A percentile compares a stretch with the other conserved stretches of the same genome.
phyloP scores from a whole-genome alignment of 106 monocot genomes.

The Dendrobium nobile region DNA sequence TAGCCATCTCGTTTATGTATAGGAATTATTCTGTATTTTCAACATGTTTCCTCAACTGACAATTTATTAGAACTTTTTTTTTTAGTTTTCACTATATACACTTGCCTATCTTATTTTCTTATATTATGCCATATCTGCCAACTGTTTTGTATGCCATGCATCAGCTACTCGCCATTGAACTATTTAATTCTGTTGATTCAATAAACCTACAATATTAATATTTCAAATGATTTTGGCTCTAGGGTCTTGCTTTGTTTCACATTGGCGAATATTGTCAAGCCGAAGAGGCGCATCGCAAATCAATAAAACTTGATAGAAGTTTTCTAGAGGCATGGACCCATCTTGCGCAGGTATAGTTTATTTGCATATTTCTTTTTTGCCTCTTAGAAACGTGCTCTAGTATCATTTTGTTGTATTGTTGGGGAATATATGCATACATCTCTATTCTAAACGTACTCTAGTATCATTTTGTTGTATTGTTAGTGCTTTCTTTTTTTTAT shows the following conservation, averaged over 20 bases:
- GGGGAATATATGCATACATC: background rate
- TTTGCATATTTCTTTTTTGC: background rate
- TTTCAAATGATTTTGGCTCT: conserved; percentile 4
- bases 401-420: background rate
- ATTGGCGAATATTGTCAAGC: conserved; percentile 72
- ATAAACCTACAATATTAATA: background rate
- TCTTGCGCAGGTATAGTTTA: conserved; percentile 67
- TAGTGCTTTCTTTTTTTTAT: background rate
- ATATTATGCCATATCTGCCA: background rate
- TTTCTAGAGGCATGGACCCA: conserved; percentile 88
- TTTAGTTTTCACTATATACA: background rate
- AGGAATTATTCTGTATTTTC: too few relatives aligned
- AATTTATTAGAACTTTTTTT: background rate
- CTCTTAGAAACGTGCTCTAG: background rate
- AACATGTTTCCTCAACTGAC: background rate
- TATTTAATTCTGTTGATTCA: background rate
- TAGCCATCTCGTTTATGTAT: too few relatives aligned
- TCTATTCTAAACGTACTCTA: background rate
- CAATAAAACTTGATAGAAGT: conserved; percentile 54
- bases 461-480: background rate
- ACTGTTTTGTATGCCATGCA: background rate
- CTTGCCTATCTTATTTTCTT: background rate
- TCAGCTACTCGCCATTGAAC: background rate
- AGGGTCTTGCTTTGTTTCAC: conserved; percentile 81
- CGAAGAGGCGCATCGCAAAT: conserved; percentile 74